Conservation (phyloP, 139 green algal genomes). For the Chlamydomonas sphaeroides region DNA sequence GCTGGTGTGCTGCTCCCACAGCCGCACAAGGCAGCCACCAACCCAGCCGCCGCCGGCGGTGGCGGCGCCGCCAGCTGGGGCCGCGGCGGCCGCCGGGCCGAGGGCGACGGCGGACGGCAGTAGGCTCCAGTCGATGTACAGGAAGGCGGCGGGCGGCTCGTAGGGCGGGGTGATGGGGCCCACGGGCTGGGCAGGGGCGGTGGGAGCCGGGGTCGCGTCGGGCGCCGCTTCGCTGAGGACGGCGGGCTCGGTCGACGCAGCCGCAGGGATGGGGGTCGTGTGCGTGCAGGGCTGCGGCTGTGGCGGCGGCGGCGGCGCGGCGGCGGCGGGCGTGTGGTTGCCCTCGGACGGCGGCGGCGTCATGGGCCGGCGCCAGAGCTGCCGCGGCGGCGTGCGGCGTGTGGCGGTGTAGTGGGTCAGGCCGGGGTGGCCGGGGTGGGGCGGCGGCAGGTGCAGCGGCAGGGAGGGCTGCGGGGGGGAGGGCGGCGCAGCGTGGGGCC, state of each 20-base stretch:
- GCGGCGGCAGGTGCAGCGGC: background rate
- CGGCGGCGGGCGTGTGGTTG: background rate
- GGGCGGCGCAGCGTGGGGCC: background rate
- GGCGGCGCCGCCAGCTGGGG: background rate
- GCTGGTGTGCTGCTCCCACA: background rate
- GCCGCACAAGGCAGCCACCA: slow-evolving; percentile 6
- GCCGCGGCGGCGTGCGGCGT: background rate
- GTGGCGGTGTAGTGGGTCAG: background rate
- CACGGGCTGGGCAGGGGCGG: too few species aligned
- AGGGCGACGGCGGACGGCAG: background rate
- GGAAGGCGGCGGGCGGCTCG: background rate
- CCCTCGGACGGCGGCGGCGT: background rate
- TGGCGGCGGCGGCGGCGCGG: background rate
- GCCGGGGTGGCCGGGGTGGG: background rate
- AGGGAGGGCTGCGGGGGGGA: background rate
- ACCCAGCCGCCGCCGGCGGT: slow-evolving; percentile 8
- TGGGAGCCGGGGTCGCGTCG: too few species aligned
- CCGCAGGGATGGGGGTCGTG: background rate
- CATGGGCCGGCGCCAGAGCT: background rate
- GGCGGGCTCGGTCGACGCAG: background rate
- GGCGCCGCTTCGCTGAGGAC: too few species aligned
- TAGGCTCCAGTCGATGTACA: slow-evolving; percentile 26
- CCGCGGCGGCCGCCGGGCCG: too few species aligned
- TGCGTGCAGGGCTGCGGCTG: background rate
- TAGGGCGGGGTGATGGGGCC: background rate